A percentile compares a stretch with the other conserved stretches of the same genome.
phyloP scores from a whole-genome alignment of 225 moss, liverwort and hornwort species.

The Thuidium tamariscinum region DNA sequence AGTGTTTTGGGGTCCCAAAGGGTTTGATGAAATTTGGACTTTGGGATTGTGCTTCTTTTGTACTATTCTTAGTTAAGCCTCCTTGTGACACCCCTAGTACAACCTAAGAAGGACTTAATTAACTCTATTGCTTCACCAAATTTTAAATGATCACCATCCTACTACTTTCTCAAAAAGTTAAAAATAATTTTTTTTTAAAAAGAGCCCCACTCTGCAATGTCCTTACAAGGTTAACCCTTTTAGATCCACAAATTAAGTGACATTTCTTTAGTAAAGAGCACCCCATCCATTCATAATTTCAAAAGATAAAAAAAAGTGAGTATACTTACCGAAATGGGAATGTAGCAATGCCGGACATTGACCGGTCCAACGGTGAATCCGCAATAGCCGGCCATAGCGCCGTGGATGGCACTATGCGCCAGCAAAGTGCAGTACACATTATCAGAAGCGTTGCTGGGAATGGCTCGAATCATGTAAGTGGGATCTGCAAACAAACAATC shows the following conservation, averaged over 20 bases:
- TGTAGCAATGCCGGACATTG: conserved; percentile 62
- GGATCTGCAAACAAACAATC: conserved; percentile 39
- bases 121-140: neutral
- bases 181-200: too few relatives aligned
- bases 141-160: neutral
- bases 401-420: conserved; percentile 74
- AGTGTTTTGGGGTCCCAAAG: neutral
- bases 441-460: conserved; percentile 75
- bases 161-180: too few relatives aligned
- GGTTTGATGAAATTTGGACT: too few relatives aligned
- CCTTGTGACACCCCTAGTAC: too few relatives aligned
- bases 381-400: conserved; percentile 73
- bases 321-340: conserved; percentile 30
- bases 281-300: neutral
- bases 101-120: too few relatives aligned
- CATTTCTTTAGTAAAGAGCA: neutral
- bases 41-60: too few relatives aligned
- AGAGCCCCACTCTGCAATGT: accelerated
- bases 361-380: conserved; percentile 72
- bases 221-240: too few relatives aligned
- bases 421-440: conserved; percentile 81
- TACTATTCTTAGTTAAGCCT: too few relatives aligned
- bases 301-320: neutral
- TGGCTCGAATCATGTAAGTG: conserved; percentile 80
- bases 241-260: neutral